Conservation (phyloP, 129 eudicot species). For the Silybum marianum region DNA sequence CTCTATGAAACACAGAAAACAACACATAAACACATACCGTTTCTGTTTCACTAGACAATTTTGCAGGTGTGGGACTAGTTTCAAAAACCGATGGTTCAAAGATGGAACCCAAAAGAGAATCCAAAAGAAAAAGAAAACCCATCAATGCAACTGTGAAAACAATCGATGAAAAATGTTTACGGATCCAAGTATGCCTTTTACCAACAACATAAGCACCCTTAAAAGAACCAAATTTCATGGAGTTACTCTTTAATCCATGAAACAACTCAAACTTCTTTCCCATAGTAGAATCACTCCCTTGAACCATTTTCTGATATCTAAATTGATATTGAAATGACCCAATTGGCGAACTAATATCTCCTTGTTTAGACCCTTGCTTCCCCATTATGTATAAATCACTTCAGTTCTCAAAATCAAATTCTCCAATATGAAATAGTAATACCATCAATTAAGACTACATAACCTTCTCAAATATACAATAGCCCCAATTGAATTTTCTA, state of each 20-base stretch:
- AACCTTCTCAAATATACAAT: neutral
- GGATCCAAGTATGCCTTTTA: conserved; percentile 56
- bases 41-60: conserved; percentile 42
- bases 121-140: conserved; percentile 61
- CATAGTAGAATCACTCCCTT: conserved; percentile 40
- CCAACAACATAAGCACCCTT: conserved; percentile 56
- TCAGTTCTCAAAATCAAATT: conserved; percentile 5
- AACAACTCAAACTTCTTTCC: conserved; percentile 50
- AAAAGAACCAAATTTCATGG: conserved; percentile 42
- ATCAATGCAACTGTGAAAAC: conserved; percentile 47
- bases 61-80: conserved; percentile 32
- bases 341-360: conserved; percentile 26
- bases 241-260: conserved; percentile 51
- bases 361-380: conserved; percentile 51
- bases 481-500: neutral
- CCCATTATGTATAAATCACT: conserved; percentile 44
- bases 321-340: conserved; percentile 41
- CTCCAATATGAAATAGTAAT: conserved; percentile 2
- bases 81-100: conserved; percentile 48
- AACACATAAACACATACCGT: conserved; percentile 44
- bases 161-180: conserved; percentile 58
- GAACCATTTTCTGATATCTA: conserved; percentile 36
- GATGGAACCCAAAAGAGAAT: conserved; percentile 57
- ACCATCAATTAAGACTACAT: neutral
- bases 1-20: neutral